Evolutionary conservation across 2,329 filamentous ascomycete species (phyloP).

Genomic region (Penicillium sp.): DNA sequence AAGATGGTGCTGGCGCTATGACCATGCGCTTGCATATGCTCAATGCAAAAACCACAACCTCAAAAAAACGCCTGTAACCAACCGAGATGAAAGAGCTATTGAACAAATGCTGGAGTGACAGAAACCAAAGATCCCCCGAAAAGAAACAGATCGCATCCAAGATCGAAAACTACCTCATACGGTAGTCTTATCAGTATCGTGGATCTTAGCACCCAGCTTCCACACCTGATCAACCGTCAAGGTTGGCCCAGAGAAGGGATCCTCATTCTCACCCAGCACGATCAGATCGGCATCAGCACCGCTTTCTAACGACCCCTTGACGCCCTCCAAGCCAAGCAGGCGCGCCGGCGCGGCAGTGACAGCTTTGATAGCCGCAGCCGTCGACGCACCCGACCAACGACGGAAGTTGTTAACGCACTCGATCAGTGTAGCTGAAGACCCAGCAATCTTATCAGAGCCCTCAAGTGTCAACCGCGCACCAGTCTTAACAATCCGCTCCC

Average conservation of each 20-base stretch:
- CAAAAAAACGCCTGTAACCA: slow-evolving; percentile 1
- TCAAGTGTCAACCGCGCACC: slow-evolving; percentile 72
- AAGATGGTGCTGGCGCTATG: neutral
- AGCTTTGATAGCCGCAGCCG: slow-evolving; percentile 41
- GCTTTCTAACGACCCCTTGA: slow-evolving; percentile 40
- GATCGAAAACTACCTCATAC: neutral
- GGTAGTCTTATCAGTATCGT: slow-evolving; percentile 33
- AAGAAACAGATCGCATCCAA: neutral
- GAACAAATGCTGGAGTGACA: neutral
- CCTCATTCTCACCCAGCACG: slow-evolving; percentile 36
- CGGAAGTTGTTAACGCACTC: slow-evolving; percentile 47
- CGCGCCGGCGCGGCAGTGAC: slow-evolving; percentile 41
- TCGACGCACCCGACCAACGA: slow-evolving; percentile 40
- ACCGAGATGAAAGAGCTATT: neutral
- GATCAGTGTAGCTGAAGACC: slow-evolving; percentile 53
- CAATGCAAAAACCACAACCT: neutral
- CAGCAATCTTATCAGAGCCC: slow-evolving; percentile 75
- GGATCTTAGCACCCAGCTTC: slow-evolving; percentile 44
- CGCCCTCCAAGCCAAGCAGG: slow-evolving; percentile 38
- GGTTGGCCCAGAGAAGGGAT: slow-evolving; percentile 31
- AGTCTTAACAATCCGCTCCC: slow-evolving; percentile 57
- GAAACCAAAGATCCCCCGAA: neutral
- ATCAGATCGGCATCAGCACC: slow-evolving; percentile 45
- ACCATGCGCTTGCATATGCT: slow-evolving; percentile 1
- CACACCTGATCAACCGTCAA: slow-evolving; percentile 45